phyloP scores from a whole-genome alignment of 2,329 filamentous ascomycete species.

The Anthostomella pinea region DNA sequence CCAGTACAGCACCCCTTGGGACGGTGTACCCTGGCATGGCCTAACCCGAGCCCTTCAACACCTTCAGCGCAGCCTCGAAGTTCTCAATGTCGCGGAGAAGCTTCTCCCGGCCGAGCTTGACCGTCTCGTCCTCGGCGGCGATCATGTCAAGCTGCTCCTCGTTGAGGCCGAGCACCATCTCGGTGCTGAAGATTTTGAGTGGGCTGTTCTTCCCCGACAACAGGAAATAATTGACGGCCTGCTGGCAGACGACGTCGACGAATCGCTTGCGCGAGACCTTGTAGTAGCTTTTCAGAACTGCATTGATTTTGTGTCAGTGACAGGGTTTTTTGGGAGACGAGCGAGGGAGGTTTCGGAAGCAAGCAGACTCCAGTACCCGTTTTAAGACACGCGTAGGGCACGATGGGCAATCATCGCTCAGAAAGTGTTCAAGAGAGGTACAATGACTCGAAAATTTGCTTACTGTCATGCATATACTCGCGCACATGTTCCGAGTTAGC shows the following conservation, averaged over 20 bases:
- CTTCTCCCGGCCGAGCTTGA: slow-evolving; percentile 39
- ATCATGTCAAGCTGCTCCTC: slow-evolving; percentile 50
- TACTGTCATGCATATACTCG: slow-evolving; percentile 50
- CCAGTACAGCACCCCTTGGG: too few species aligned
- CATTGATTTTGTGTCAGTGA: background rate
- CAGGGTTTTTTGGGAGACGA: too few species aligned
- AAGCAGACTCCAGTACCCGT: too few species aligned
- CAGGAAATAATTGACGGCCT: slow-evolving; percentile 54
- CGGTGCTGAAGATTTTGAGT: slow-evolving; percentile 49
- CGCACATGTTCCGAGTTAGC: slow-evolving; percentile 34
- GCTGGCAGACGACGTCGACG: slow-evolving; percentile 59
- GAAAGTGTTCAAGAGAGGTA: too few species aligned
- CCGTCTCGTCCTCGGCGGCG: slow-evolving; percentile 52
- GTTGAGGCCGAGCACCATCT: slow-evolving; percentile 47
- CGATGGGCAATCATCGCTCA: too few species aligned
- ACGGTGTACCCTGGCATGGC: background rate
- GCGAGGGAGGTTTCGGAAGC: too few species aligned
- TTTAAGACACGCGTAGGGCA: too few species aligned
- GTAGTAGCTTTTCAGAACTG: slow-evolving; percentile 62
- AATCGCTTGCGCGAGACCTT: slow-evolving; percentile 59
- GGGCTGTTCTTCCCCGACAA: slow-evolving; percentile 49
- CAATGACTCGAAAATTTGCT: too few species aligned
- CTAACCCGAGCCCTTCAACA: slow-evolving; percentile 25
- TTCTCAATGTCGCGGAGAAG: slow-evolving; percentile 45
- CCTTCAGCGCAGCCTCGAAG: slow-evolving; percentile 36